Base-by-base conservation (phyloP, 129 eudicot genomes). In the Saussurea involucrata region DNA sequence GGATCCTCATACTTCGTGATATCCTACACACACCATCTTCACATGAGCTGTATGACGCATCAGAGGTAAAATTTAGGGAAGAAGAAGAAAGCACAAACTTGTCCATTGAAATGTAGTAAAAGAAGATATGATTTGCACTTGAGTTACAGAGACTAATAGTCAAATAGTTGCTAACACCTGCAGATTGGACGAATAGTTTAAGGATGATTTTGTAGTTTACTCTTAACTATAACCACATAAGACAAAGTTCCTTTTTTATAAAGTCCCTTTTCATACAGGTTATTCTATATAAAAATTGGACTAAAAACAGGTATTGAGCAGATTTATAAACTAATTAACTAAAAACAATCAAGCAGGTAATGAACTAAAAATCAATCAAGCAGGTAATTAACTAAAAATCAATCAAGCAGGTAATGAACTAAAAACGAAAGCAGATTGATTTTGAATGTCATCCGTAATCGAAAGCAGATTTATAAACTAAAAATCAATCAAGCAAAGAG, bases 1-100 rank as follows among this genome's bases (percentile, higher is more conserved):
- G 97, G 96, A 78, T 91, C 93, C 78, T 86, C 76, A 81, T 87
- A 91, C 22, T 78, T 88, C 61, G 78, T 71, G n/a, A 68, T 78
- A 25, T 75, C 98, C 98, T 95, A 58, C 89, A 83, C 36, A 61
- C 69, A 67, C 15, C 82, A 81, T 71, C 69, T 74, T 68, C 69
- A 68, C 57, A 77, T 78, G 58, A 79, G 75, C 67, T 25, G 33
- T 24, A 21, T 33, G 31, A 63, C 1, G 68, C 21, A 63, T 36
- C 63, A 66, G 17, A 68, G 29, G 68, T 42, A 44, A 44, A 37
- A 69, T 6, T 27, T 15, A 27, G 24, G 21, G 58, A 49, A 49
- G 58, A 49, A n/a, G 33, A 24, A 58, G 57, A 36, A 34, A 18
- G 4, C 9, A 58, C 13, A 40, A 17, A 2, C 31, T 12, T 66